Evolutionary conservation across 2,329 filamentous ascomycete genomes (phyloP).

Genomic region (Colletotrichum truncatum): DNA sequence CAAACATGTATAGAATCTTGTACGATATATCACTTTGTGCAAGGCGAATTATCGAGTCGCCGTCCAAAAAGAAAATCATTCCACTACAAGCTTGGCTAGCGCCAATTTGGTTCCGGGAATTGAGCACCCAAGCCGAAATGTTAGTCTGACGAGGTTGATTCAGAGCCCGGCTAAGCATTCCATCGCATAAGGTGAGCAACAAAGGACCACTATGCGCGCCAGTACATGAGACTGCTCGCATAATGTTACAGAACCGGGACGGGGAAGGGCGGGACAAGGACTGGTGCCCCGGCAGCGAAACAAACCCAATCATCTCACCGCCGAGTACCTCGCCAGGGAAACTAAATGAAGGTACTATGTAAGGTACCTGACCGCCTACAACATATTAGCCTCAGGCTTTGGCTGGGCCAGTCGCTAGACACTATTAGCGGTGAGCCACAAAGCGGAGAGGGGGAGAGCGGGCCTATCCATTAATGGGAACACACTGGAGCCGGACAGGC

Average conservation of each 20-base stretch:
- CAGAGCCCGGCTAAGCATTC: neutral
- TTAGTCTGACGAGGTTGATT: neutral
- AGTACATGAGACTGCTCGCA: slow-evolving; percentile 21
- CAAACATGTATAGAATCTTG: slow-evolving; percentile 30
- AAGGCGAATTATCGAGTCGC: neutral
- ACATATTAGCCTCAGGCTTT: too few relatives aligned
- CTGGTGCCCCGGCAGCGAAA: slow-evolving; percentile 19
- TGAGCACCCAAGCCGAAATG: neutral
- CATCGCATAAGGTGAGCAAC: slow-evolving; percentile 18
- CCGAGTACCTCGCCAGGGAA: slow-evolving; percentile 6
- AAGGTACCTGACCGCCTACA: neutral
- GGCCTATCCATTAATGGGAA: slow-evolving; percentile 23
- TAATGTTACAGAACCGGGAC: slow-evolving; percentile 27
- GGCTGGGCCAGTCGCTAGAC: too few relatives aligned
- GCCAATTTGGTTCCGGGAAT: neutral
- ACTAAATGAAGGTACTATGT: neutral
- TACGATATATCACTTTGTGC: slow-evolving; percentile 26
- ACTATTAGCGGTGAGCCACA: slow-evolving; percentile 27
- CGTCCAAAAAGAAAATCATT: neutral
- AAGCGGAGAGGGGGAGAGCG: slow-evolving; percentile 25
- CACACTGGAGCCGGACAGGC: slow-evolving; percentile 24
- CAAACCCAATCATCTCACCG: slow-evolving; percentile 27
- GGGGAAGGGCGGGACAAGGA: slow-evolving; percentile 23
- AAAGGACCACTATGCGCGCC: neutral
- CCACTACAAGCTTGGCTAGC: neutral